A percentile compares a stretch with the other conserved stretches of the same genome.
These are phyloP conservation scores for Penicillium sp. DNA, from an alignment of 2,329 filamentous ascomycete genomes.

Conservation along the genomic window DNA sequence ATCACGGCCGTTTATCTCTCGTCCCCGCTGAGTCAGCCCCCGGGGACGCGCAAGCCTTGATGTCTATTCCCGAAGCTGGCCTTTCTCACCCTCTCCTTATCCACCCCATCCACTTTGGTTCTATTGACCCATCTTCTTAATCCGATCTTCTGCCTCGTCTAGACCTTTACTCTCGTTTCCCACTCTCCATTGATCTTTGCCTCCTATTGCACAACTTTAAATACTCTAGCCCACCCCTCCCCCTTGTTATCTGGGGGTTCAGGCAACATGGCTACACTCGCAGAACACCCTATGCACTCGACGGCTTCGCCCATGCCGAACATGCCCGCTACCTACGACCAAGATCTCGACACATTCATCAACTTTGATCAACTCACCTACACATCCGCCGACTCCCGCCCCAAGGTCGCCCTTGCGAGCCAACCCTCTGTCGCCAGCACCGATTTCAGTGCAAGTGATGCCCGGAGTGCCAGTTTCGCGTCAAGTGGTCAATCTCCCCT, in stretches of 20 bases:
- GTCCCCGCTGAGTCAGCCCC: slow-evolving; percentile 28
- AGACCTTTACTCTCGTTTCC: slow-evolving; percentile 4
- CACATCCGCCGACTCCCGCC: slow-evolving; percentile 36
- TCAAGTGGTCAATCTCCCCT: slow-evolving; percentile 49
- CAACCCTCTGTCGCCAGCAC: slow-evolving; percentile 39
- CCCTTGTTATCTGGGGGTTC: not conserved
- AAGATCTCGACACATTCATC: slow-evolving; percentile 48
- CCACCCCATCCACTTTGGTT: slow-evolving; percentile 13
- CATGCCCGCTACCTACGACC: slow-evolving; percentile 39
- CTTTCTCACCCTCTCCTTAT: slow-evolving; percentile 12
- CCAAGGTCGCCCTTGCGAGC: slow-evolving; percentile 35
- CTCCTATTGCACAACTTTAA: not conserved
- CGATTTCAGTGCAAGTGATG: slow-evolving; percentile 32
- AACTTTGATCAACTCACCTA: slow-evolving; percentile 47
- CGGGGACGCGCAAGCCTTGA: slow-evolving; percentile 34
- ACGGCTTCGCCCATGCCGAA: slow-evolving; percentile 30
- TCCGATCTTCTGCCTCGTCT: slow-evolving; percentile 7
- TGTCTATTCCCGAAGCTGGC: slow-evolving; percentile 16
- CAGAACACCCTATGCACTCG: slow-evolving; percentile 33
- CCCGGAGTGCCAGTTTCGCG: slow-evolving; percentile 35
- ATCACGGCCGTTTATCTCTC: not conserved
- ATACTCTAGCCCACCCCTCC: slow-evolving; percentile 2
- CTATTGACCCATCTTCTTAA: slow-evolving; percentile 15
- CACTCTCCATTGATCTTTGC: slow-evolving; percentile 2
- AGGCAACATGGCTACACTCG: slow-evolving; percentile 35